Base-by-base conservation (phyloP, 2,329 filamentous ascomycete species). In the Acrodontium crateriforme region DNA sequence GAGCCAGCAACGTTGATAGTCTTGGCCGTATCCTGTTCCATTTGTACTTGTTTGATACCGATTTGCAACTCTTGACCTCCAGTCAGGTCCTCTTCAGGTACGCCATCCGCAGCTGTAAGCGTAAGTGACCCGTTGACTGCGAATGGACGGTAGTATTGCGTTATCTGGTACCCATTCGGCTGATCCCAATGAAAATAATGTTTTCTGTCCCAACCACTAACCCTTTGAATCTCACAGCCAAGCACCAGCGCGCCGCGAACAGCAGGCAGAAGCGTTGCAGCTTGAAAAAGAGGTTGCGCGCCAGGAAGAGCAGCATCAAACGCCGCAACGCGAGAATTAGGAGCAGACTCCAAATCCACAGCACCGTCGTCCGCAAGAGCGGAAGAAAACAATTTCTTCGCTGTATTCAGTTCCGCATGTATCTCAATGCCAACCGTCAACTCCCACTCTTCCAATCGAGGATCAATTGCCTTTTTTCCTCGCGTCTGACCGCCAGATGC, bases 151-250 rank as follows among this genome's bases (percentile, higher is more conserved):
- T 95, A 94, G 59, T 87, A 95, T 50, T 98, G 89, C 2, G 89
- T 98, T 38, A 98, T 92, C 54, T 98, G 89, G 54, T 98, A 98
- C 0, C 89, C 89, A 0, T 82, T 71, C 1, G 89, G 89, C 55
- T 98, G 89, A 54, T 98, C 89, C 71, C 89, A 92, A 62, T 94
- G 93, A 56, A 98, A 95, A 57, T 98, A 98, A 55, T 98, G 89
- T 54, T 98, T 98, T 38, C 89, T 69, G 55, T 98, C 89, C 58
- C 94, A 98, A 29, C 71, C 72, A 53, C 84, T 93, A 42, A 71
- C 66, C 2, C 58, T 62, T 49, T 91, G 78, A 28, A 95, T 68
- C 2, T 74, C 59, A 54, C 89, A 95, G 32, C 77, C 71, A 24
- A 98, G 63, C 0, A 84, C 82, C 27, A 94, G 60, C 0, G 89